Percentiles rank a stretch among this genome's conserved stretches.
Conservation (phyloP, 1,139 yeast species). For the Meyerozyma carpophila region DNA sequence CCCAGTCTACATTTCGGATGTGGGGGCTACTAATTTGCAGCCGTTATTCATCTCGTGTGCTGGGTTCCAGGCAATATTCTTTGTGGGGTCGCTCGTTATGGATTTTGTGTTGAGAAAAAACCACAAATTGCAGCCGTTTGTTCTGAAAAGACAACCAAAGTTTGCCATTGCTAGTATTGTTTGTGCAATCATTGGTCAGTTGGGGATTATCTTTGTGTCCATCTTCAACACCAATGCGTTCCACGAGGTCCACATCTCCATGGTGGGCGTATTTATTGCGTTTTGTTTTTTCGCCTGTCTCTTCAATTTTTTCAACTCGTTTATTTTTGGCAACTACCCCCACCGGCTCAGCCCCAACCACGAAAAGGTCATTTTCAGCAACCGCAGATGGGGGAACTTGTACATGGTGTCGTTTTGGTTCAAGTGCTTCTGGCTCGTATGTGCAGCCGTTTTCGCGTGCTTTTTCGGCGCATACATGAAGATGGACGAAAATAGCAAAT, state of each 20-base stretch:
- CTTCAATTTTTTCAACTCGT: constrained; percentile 56
- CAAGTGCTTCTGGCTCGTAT: constrained; percentile 60
- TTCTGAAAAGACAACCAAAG: constrained; percentile 41
- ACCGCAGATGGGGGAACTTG: constrained; percentile 30
- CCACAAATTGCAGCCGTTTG: constrained; percentile 51
- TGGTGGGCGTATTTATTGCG: constrained; percentile 73
- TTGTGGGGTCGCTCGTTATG: constrained; percentile 58
- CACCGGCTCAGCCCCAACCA: constrained; percentile 36
- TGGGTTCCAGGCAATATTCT: constrained; percentile 74
- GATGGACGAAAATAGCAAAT: constrained; percentile 31
- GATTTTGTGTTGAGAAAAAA: constrained; percentile 52
- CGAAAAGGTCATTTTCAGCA: constrained; percentile 32
- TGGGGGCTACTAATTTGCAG: constrained; percentile 80
- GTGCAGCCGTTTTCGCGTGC: constrained; percentile 69
- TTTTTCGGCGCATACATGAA: constrained; percentile 53
- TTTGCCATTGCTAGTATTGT: constrained; percentile 48
- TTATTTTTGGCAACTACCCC: constrained; percentile 54
- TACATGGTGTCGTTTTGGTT: constrained; percentile 47
- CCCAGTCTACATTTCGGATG: constrained; percentile 75
- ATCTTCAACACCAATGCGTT: constrained; percentile 64
- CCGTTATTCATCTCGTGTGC: constrained; percentile 81
- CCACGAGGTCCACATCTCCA: constrained; percentile 57
- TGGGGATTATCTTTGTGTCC: constrained; percentile 71
- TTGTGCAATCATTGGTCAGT: constrained; percentile 60
- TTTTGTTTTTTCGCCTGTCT: constrained; percentile 61